phyloP scores from a whole-genome alignment of 495 filamentous ascomycete genomes.

The Aspergillus affinis region DNA sequence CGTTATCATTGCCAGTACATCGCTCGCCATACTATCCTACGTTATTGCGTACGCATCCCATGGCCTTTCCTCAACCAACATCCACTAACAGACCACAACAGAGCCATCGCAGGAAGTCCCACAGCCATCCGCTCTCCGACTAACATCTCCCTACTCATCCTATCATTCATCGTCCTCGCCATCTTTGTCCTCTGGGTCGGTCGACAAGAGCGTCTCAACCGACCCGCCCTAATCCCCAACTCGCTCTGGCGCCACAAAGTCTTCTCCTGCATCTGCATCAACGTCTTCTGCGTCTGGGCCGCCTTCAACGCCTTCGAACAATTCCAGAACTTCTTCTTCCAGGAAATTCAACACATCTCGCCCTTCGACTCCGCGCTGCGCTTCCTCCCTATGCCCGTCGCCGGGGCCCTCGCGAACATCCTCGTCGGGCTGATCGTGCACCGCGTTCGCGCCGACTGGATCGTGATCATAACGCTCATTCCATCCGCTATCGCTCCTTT shows the following conservation, averaged over 20 bases:
- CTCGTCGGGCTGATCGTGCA: conserved; percentile 23
- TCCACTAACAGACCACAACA: conserved; percentile 5
- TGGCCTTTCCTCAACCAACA: too few relatives aligned
- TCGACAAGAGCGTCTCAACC: conserved; percentile 46
- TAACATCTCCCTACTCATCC: conserved; percentile 35
- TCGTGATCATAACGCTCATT: conserved; percentile 19
- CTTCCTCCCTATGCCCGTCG: conserved; percentile 28
- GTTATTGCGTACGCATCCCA: conserved; percentile 38
- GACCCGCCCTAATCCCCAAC: conserved; percentile 50
- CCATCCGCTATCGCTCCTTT: conserved; percentile 22
- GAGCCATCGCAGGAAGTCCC: conserved; percentile 33
- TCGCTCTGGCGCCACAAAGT: conserved; percentile 49
- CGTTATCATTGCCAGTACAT: conserved; percentile 30
- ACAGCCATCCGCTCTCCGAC: conserved; percentile 29
- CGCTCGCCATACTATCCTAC: conserved; percentile 42
- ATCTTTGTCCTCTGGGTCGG: conserved; percentile 47
- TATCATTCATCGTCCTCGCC: conserved; percentile 42
- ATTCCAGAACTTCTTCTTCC: conserved; percentile 53
- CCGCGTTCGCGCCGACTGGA: conserved; percentile 18
- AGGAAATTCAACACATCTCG: conserved; percentile 45
- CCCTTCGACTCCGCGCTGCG: conserved; percentile 39
- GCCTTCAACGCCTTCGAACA: conserved; percentile 50
- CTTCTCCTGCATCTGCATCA: conserved; percentile 50
- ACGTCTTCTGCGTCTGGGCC: conserved; percentile 53
- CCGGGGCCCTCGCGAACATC: conserved; percentile 24